phyloP scores from a whole-genome alignment of 768 basidiomycete genomes.

The Panaeolus papilionaceus region DNA sequence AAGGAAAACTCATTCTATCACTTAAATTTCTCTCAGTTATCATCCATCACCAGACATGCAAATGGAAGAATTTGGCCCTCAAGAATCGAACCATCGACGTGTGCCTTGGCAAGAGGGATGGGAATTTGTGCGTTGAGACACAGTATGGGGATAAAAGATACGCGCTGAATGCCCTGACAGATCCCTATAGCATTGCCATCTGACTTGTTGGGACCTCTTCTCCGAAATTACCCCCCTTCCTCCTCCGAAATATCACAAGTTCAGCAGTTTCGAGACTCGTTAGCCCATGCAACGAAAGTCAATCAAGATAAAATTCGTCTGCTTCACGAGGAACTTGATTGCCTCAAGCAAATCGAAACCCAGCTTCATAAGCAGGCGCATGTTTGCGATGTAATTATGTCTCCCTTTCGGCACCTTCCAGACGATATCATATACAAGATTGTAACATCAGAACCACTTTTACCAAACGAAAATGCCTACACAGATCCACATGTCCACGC shows the following conservation, averaged over 20 bases:
- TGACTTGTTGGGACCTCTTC: neutral
- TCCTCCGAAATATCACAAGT: neutral
- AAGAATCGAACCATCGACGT: neutral
- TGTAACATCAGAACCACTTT: neutral
- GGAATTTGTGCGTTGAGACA: neutral
- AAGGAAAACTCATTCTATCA: too few relatives aligned
- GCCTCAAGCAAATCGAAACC: neutral
- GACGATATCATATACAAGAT: slow-evolving; percentile 7
- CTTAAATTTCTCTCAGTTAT: too few relatives aligned
- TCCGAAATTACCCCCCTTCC: neutral
- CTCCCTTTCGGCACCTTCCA: neutral
- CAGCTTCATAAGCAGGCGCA: neutral
- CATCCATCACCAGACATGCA: neutral
- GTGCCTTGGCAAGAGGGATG: neutral
- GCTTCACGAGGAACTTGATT: neutral
- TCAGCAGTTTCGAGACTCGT: neutral
- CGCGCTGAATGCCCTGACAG: neutral
- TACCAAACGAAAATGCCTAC: neutral
- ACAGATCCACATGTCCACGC: neutral
- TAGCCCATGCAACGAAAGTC: neutral
- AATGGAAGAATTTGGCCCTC: neutral
- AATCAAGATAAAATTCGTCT: neutral
- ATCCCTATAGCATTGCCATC: neutral
- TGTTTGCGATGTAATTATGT: neutral
- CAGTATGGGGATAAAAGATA: neutral